phyloP scores from a whole-genome alignment of 78 protist genomes.

The Emiliania huxleyi region DNA sequence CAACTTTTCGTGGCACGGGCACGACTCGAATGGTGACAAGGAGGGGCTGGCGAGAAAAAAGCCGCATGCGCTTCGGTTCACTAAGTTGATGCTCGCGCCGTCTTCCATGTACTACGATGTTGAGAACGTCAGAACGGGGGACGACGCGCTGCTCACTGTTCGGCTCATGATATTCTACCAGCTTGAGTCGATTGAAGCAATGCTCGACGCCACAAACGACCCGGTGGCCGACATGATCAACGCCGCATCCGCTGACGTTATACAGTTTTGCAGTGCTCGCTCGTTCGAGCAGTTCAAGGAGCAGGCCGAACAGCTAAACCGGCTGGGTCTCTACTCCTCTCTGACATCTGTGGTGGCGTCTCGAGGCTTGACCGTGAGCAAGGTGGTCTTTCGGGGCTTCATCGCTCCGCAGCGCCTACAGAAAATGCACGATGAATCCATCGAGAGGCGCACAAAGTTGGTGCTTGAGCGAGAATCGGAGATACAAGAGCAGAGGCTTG shows the following conservation, averaged over 20 bases:
- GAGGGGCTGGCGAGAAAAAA: too few species aligned
- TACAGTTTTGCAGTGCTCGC: not conserved
- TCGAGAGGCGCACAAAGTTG: too few species aligned
- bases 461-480: too few species aligned
- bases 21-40: too few species aligned
- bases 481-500: too few species aligned
- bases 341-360: too few species aligned
- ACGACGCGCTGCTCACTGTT: conserved; percentile 29
- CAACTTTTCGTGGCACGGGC: too few species aligned
- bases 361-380: too few species aligned
- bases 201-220: conserved; percentile 26
- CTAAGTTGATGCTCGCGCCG: not conserved
- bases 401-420: too few species aligned
- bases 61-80: not conserved
- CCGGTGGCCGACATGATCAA: conserved; percentile 2
- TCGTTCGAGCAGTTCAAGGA: conserved; percentile 13
- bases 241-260: not conserved
- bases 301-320: not conserved
- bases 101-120: not conserved
- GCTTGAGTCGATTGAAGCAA: not conserved
- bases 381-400: too few species aligned
- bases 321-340: not conserved
- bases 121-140: conserved; percentile 17
- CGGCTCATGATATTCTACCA: conserved; percentile 34
- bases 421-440: too few species aligned